Conservation (phyloP, 176 grass and related monocot species). For the Alopecurus myosuroides region DNA sequence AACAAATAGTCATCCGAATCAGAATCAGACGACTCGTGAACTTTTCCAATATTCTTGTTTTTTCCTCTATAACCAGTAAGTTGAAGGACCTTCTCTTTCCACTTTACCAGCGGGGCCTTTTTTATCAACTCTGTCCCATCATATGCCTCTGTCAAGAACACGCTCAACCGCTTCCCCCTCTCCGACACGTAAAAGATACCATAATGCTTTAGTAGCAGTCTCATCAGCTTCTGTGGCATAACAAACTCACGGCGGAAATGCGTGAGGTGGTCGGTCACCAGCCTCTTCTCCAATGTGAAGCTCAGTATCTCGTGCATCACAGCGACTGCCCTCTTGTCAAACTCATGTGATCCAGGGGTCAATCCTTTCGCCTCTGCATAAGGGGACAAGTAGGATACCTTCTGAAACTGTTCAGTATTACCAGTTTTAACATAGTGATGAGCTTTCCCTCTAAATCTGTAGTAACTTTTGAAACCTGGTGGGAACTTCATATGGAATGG, state of each 20-base stretch:
- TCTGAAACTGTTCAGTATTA: slow-evolving; percentile 63
- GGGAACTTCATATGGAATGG: slow-evolving; percentile 80
- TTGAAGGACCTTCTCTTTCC: slow-evolving; percentile 71
- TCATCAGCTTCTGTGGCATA: slow-evolving; percentile 91
- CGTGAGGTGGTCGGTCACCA: slow-evolving; percentile 82
- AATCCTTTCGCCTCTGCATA: slow-evolving; percentile 62
- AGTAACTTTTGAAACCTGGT: slow-evolving; percentile 56
- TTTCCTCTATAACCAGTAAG: slow-evolving; percentile 67
- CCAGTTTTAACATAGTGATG: slow-evolving; percentile 53
- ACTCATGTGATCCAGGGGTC: slow-evolving; percentile 57
- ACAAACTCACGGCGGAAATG: slow-evolving; percentile 86
- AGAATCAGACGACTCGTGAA: slow-evolving; percentile 28
- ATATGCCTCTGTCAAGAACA: slow-evolving; percentile 85
- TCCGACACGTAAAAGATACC: slow-evolving; percentile 92
- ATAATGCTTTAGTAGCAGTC: slow-evolving; percentile 76
- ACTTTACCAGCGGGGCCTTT: slow-evolving; percentile 55
- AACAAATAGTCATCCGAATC: slow-evolving; percentile 13
- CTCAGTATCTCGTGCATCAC: slow-evolving; percentile 84
- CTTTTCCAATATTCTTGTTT: slow-evolving; percentile 47
- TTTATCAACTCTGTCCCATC: slow-evolving; percentile 58
- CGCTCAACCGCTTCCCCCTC: slow-evolving; percentile 69
- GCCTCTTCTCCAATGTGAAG: slow-evolving; percentile 85
- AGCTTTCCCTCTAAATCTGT: slow-evolving; percentile 40
- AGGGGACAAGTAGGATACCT: slow-evolving; percentile 59
- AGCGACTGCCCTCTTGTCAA: slow-evolving; percentile 84